These are phyloP conservation scores for Astragalus membranaceus DNA, from an alignment of 306 rosid genomes.

Conservation along the genomic window DNA sequence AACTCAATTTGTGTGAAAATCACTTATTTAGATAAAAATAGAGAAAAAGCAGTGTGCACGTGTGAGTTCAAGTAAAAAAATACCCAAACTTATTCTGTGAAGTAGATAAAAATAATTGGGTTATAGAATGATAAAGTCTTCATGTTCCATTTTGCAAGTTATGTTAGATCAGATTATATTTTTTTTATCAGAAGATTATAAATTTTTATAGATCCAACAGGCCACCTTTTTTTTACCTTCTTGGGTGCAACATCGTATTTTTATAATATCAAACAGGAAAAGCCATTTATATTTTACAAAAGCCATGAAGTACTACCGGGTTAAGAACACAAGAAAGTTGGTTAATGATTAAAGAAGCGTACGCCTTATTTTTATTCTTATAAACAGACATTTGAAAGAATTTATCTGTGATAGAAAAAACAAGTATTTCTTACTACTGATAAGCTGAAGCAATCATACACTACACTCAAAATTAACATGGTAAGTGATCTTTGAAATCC, in stretches of 20 bases:
- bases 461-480: neutral
- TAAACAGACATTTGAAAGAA: neutral
- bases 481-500: neutral
- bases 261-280: neutral
- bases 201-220: neutral
- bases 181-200: neutral
- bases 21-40: too few relatives aligned
- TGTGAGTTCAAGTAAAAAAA: neutral
- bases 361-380: neutral
- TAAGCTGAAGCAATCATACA: neutral
- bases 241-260: neutral
- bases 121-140: neutral
- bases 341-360: neutral
- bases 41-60: too few relatives aligned
- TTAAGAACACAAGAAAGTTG: conserved; percentile 5
- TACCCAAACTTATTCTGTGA: too few relatives aligned
- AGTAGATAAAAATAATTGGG: too few relatives aligned
- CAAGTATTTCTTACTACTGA: too few relatives aligned
- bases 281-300: neutral
- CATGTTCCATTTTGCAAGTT: neutral
- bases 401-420: neutral
- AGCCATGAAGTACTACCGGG: neutral
- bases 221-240: neutral
- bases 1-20: too few relatives aligned
- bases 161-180: neutral